Base-by-base conservation (phyloP, 139 green algal species). In the Medakamo hakoo region DNA sequence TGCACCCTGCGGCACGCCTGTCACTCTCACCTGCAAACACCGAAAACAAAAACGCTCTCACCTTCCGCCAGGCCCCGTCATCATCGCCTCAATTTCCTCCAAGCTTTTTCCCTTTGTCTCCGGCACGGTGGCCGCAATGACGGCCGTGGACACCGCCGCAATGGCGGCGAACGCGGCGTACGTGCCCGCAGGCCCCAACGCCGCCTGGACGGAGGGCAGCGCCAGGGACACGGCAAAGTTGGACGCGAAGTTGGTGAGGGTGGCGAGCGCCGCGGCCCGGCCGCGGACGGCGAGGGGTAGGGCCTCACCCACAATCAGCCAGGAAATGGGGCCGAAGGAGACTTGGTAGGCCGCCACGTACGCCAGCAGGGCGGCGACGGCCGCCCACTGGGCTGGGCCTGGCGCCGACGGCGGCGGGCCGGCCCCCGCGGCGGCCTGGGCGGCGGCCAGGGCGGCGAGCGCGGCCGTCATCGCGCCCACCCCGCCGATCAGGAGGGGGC, bases 31-130 rank as follows among this genome's bases (percentile, higher is more conserved):
- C n/a, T n/a, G n/a, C n/a, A 52, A 9, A 52, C 40, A 52, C 40
- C 16, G 40, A 21, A 9, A 52, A 9, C 40, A 16, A 52, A 52
- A 77, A n/a, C n/a, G n/a, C n/a, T n/a, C n/a, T n/a, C n/a, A n/a
- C n/a, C n/a, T n/a, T n/a, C n/a, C n/a, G n/a, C n/a, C n/a, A n/a
- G n/a, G n/a, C n/a, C n/a, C n/a, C n/a, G n/a, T n/a, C n/a, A n/a
- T n/a, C 62, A 86, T 69, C 0, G 64, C 75, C 67, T 97, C 88
- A 58, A 97, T 97, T 66, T 97, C 84, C 63, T 97, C 90, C 25
- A 97, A 69, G 2, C 72, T 88, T 65, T 93, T 89, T 21, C 91
- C 91, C 71, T 90, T 92, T 18, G 90, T 97, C 68, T 97, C 90
- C 0, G 90, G 88, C 24, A 96, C 82, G 24, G 70, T 86, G 23